Evolutionary conservation across 768 basidiomycete species (phyloP), one percentile per base, ranked within the genome.

Genomic region (Pholiota microspora): DNA sequence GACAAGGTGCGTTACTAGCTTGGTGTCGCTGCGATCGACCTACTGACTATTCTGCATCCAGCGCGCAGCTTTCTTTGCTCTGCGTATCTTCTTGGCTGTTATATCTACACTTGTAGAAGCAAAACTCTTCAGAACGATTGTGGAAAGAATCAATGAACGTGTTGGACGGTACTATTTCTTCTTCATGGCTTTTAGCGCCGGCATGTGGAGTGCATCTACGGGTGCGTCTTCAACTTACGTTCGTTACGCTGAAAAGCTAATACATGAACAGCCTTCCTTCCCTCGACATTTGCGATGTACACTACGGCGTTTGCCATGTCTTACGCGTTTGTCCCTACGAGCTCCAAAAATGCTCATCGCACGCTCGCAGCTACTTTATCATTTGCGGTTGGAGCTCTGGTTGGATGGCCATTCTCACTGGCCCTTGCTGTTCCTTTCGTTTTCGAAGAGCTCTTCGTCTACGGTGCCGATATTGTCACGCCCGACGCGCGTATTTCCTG

Each of bases 371-470:
- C 89, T 0, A 90, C 90, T 0, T 55, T 88, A 44, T 71, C 78
- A 45, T 92, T 94, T 66, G 92, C 91, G 1, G 67, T 84, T 5
- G 95, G 92, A 4, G 92, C 86, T 1, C 82, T 98, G 47, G 81
- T 98, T 29, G 97, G 96, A 4, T 99, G 97, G 97, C 97, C 97
- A 5, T 99, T 99, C 68, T 78, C 91, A n/a, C 77, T 94, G 15
- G 85, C 91, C 0, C 77, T 98, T 6, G 84, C 92, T 0, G 71
- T 97, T 12, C 97, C 97, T 1, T 95, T 96, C 62, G 83, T 95
- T 10, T 69, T 92, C 44, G 97, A 98, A 67, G 93, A 98, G 67
- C 73, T 98, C 18, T 89, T 94, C 64, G 67, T 95, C 21, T 82
- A 76, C 51, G 86, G 89, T 34, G 80, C 77, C 7, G 94, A 97